Evolutionary conservation across 768 basidiomycete species (phyloP).

Genomic region (Kwoniella heveanensis): DNA sequence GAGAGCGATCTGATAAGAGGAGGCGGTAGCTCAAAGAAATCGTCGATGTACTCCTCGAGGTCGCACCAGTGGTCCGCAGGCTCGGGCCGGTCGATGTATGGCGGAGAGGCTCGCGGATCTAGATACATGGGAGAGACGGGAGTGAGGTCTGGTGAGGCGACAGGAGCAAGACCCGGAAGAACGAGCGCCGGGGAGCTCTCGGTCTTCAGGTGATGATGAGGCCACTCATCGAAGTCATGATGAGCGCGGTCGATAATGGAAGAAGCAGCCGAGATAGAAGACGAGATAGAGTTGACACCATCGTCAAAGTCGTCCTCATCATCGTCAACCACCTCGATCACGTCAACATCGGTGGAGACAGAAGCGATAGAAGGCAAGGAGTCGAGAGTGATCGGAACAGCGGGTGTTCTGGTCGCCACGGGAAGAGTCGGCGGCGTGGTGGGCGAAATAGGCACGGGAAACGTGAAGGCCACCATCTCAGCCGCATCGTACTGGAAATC

Average conservation of each 20-base stretch:
- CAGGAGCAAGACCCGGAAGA: neutral
- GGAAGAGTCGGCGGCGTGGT: slow-evolving; percentile 5
- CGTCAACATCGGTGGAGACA: slow-evolving; percentile 16
- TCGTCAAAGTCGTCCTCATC: slow-evolving; percentile 12
- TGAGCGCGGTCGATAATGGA: neutral
- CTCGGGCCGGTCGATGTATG: neutral
- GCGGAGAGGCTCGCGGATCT: slow-evolving; percentile 3
- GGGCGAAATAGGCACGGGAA: slow-evolving; percentile 23
- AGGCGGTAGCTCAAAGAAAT: slow-evolving; percentile 35
- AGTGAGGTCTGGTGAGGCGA: neutral
- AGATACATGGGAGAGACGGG: slow-evolving; percentile 12
- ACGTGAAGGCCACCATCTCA: slow-evolving; percentile 32
- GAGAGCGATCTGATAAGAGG: slow-evolving; percentile 38
- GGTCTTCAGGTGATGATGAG: slow-evolving; percentile 4
- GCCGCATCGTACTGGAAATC: slow-evolving; percentile 29
- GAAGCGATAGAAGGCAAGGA: slow-evolving; percentile 1
- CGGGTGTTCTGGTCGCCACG: neutral
- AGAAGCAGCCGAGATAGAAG: neutral
- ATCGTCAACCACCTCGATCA: slow-evolving; percentile 20
- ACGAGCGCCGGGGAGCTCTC: neutral
- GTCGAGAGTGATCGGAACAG: slow-evolving; percentile 8
- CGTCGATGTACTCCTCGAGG: slow-evolving; percentile 23
- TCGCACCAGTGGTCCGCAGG: slow-evolving; percentile 9
- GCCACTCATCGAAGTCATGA: neutral
- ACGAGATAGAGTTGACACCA: neutral